Percentiles rank a stretch among this genome's conserved stretches.
Evolutionary conservation across 805 yeast genomes (phyloP).

Genomic region (Metschnikowia matae): DNA sequence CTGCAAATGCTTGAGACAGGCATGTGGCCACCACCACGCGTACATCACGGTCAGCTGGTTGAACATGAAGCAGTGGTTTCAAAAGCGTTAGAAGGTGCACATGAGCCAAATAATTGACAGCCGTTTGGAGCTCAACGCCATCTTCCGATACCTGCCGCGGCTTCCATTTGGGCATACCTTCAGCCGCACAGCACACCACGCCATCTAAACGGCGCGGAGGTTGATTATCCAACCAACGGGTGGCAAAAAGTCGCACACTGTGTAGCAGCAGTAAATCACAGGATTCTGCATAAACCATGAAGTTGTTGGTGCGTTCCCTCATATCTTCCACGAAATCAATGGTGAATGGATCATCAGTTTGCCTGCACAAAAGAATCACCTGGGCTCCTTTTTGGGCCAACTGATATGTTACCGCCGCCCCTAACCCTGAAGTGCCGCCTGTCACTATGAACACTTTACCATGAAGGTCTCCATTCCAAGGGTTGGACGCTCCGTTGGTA

Average conservation of each 20-base stretch:
- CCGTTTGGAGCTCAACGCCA: slow-evolving; percentile 84
- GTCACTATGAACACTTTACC: slow-evolving; percentile 80
- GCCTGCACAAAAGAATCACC: slow-evolving; percentile 64
- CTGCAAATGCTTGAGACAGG: slow-evolving; percentile 69
- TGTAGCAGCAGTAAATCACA: slow-evolving; percentile 74
- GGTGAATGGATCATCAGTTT: slow-evolving; percentile 65
- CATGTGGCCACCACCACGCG: slow-evolving; percentile 78
- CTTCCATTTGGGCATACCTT: slow-evolving; percentile 64
- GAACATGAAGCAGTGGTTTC: slow-evolving; percentile 80
- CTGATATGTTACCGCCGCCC: slow-evolving; percentile 69
- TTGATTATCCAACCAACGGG: slow-evolving; percentile 85
- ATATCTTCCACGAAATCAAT: slow-evolving; percentile 76
- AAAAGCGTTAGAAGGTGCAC: slow-evolving; percentile 75
- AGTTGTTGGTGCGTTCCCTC: slow-evolving; percentile 64
- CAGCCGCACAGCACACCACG: slow-evolving; percentile 83
- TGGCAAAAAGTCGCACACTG: slow-evolving; percentile 84
- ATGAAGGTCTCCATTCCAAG: slow-evolving; percentile 90
- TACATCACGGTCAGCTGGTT: slow-evolving; percentile 94
- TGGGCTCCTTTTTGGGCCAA: slow-evolving; percentile 86
- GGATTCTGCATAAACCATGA: slow-evolving; percentile 82
- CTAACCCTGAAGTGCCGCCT: slow-evolving; percentile 95
- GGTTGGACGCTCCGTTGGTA: slow-evolving; percentile 74
- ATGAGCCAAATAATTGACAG: slow-evolving; percentile 76
- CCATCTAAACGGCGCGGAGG: slow-evolving; percentile 93
- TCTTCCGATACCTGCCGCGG: slow-evolving; percentile 67